Percentiles rank a stretch among this genome's conserved stretches.
Conservation (phyloP, 179 eudicot species). For the Silene noctiflora region DNA sequence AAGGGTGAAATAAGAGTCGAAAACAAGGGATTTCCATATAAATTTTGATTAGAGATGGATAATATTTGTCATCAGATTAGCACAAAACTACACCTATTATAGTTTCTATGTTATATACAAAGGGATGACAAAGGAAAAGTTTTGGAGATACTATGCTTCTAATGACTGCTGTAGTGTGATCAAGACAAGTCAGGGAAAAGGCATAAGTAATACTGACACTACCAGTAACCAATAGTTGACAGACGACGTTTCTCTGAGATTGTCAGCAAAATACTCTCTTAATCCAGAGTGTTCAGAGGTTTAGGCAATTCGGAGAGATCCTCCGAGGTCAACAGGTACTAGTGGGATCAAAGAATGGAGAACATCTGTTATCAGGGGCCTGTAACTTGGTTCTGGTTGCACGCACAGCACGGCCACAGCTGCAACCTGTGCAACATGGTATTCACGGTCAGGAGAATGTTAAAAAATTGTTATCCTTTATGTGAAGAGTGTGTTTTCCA, state of each 20-base stretch:
- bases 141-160: neutral
- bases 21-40: neutral
- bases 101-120: constrained; percentile 15
- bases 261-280: neutral
- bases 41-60: neutral
- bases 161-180: neutral
- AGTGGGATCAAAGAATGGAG: constrained; percentile 74
- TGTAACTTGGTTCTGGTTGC: constrained; percentile 72
- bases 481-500: neutral
- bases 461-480: neutral
- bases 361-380: constrained; percentile 69
- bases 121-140: constrained; percentile 7
- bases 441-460: neutral
- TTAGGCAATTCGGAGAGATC: constrained; percentile 39
- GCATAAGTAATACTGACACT: neutral
- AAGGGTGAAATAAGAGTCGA: too few relatives aligned
- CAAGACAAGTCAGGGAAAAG: neutral
- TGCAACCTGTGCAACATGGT: constrained; percentile 45
- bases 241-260: neutral
- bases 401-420: constrained; percentile 71
- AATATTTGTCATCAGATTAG: neutral
- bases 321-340: constrained; percentile 64
- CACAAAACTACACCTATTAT: neutral
- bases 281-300: neutral
- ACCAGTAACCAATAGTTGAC: neutral